Conservation (phyloP, 148 eudicot species). For the Rhododendron molle region DNA sequence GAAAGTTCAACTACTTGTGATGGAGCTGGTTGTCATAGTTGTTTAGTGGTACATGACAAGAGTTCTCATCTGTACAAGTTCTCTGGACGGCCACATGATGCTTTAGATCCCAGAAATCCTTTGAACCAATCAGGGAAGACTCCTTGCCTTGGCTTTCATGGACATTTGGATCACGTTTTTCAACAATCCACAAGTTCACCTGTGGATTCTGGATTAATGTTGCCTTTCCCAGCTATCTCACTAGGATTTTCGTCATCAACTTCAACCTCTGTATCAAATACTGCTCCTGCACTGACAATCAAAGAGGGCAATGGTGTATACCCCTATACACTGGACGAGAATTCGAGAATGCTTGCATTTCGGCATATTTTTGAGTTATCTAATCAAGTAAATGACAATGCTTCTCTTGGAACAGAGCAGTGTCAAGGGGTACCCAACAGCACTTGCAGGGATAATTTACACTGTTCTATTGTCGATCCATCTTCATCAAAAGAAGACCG, state of each 20-base stretch:
- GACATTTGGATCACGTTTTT: slow-evolving; percentile 13
- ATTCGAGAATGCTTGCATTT: slow-evolving; percentile 25
- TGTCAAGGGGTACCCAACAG: slow-evolving; percentile 10
- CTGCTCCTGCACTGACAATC: slow-evolving; percentile 20
- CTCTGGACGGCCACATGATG: slow-evolving; percentile 19
- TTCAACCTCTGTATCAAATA: slow-evolving; percentile 14
- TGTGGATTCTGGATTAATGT: slow-evolving; percentile 15
- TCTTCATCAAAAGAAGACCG: slow-evolving; percentile 22
- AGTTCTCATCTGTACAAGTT: slow-evolving; percentile 12
- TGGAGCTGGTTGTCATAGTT: slow-evolving; percentile 18
- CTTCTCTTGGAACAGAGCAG: slow-evolving; percentile 25
- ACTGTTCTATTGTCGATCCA: slow-evolving; percentile 19
- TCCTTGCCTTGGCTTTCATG: slow-evolving; percentile 13
- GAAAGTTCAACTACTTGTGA: slow-evolving; percentile 25
- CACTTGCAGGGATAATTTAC: slow-evolving; percentile 9
- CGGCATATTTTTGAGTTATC: slow-evolving; percentile 13
- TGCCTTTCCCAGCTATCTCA: slow-evolving; percentile 20
- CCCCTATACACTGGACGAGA: slow-evolving; percentile 28
- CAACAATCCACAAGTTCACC: slow-evolving; percentile 13
- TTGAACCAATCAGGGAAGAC: slow-evolving; percentile 18
- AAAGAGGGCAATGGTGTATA: slow-evolving; percentile 22
- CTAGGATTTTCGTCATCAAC: slow-evolving; percentile 26
- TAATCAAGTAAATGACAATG: slow-evolving; percentile 17
- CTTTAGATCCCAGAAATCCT: slow-evolving; percentile 16
- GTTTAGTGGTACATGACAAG: slow-evolving; percentile 17